Percentiles rank a stretch among this genome's conserved stretches.
Evolutionary conservation across 768 basidiomycete species (phyloP).

Genomic region (Termitomyces sp.): DNA sequence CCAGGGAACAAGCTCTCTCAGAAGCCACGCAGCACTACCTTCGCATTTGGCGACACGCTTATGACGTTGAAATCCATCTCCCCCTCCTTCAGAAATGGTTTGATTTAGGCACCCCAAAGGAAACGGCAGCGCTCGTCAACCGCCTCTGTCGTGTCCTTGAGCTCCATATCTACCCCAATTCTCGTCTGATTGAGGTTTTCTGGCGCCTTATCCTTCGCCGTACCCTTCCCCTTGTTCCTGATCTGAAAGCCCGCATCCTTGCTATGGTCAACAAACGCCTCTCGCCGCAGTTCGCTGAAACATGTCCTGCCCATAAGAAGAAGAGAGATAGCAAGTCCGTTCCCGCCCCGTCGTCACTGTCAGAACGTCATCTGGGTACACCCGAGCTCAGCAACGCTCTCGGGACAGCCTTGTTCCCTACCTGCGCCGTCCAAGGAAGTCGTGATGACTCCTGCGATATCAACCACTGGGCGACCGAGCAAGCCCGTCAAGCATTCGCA

Average conservation of each 20-base stretch:
- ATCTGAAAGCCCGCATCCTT: slow-evolving; percentile 32
- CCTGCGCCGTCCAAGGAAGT: slow-evolving; percentile 10
- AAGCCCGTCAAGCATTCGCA: slow-evolving; percentile 27
- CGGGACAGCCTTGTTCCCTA: slow-evolving; percentile 24
- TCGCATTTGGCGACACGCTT: slow-evolving; percentile 33
- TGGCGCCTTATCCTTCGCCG: slow-evolving; percentile 35
- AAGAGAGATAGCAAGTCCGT: background rate
- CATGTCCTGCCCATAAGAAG: background rate
- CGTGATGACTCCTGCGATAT: slow-evolving; percentile 9
- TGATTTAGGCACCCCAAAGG: slow-evolving; percentile 21
- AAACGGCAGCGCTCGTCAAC: slow-evolving; percentile 28
- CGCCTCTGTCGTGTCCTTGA: slow-evolving; percentile 36
- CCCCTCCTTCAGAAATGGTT: slow-evolving; percentile 44
- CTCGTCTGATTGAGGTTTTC: slow-evolving; percentile 36
- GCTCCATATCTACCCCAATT: slow-evolving; percentile 28
- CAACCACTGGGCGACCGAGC: slow-evolving; percentile 24
- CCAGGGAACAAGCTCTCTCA: slow-evolving; percentile 18
- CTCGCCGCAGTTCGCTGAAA: slow-evolving; percentile 2
- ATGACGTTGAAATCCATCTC: slow-evolving; percentile 41
- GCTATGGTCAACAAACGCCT: slow-evolving; percentile 32
- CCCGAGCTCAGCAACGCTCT: slow-evolving; percentile 21
- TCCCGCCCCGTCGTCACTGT: background rate
- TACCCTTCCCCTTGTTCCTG: slow-evolving; percentile 21
- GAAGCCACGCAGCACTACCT: slow-evolving; percentile 40
- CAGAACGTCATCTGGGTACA: slow-evolving; percentile 3